Evolutionary conservation across 805 yeast genomes (phyloP).

Genomic region (Schwanniomyces occidentalis): DNA sequence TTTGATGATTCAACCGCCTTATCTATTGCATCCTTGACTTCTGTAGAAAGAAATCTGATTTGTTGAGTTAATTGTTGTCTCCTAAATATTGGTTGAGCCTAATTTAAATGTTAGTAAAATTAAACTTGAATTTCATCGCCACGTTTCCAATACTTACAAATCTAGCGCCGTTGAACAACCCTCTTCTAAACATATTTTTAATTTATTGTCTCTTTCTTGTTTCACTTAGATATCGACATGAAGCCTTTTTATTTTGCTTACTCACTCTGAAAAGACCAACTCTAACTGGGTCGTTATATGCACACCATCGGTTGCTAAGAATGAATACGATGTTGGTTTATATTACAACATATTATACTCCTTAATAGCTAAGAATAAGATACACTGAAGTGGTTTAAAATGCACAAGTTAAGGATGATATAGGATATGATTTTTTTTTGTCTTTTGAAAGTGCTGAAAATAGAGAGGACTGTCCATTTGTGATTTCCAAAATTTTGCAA

Average conservation of each 20-base stretch:
- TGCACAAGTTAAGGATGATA: too few species aligned
- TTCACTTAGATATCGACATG: neutral
- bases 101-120: neutral
- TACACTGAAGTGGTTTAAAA: too few species aligned
- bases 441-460: too few species aligned
- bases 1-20: slow-evolving; percentile 86
- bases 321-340: too few species aligned
- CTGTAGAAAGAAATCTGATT: slow-evolving; percentile 64
- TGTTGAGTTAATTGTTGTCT: slow-evolving; percentile 4
- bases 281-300: slow-evolving; percentile 4
- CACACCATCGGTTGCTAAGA: too few species aligned
- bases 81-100: slow-evolving; percentile 4
- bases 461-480: too few species aligned
- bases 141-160: slow-evolving; percentile 13
- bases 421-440: too few species aligned
- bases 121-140: neutral
- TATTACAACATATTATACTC: too few species aligned
- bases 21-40: slow-evolving; percentile 80
- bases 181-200: slow-evolving; percentile 18
- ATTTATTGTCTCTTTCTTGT: slow-evolving; percentile 2
- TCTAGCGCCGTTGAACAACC: slow-evolving; percentile 11
- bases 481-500: too few species aligned
- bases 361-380: too few species aligned
- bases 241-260: neutral
- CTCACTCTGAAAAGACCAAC: too few species aligned